These are phyloP conservation scores for Volvox africanus DNA, from an alignment of 139 green algal genomes.

Conservation along the genomic window DNA sequence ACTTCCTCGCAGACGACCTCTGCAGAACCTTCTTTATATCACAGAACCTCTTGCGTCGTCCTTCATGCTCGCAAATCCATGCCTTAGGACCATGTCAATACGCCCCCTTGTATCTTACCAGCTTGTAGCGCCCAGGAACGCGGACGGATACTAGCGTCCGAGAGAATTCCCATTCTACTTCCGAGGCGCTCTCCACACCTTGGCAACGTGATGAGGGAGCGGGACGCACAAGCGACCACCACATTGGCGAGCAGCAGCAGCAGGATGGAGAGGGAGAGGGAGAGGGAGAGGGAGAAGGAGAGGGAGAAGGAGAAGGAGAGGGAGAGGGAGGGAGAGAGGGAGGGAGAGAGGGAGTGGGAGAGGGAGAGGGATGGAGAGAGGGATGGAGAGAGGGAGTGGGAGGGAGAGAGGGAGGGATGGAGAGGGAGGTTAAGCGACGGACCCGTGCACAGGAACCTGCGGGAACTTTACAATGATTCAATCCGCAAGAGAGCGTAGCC, in stretches of 20 bases:
- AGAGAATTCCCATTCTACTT: background rate
- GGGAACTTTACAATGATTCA: too few relatives aligned
- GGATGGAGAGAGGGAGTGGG: background rate
- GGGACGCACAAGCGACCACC: too few relatives aligned
- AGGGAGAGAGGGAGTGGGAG: too few relatives aligned
- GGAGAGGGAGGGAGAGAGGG: background rate
- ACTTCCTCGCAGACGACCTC: too few relatives aligned
- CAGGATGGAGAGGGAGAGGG: background rate
- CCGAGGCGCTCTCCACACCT: constrained; percentile 29
- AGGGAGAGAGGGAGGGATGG: too few relatives aligned
- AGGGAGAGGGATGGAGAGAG: background rate
- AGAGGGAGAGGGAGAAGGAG: background rate
- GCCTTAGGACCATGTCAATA: too few relatives aligned
- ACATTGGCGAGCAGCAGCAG: background rate
- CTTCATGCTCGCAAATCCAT: too few relatives aligned
- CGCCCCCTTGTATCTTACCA: background rate
- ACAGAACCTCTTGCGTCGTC: too few relatives aligned
- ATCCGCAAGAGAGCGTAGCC: too few relatives aligned
- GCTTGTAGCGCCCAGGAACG: constrained; percentile 26
- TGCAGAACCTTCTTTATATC: too few relatives aligned
- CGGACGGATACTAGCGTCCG: background rate
- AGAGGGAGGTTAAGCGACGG: too few relatives aligned
- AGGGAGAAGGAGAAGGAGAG: background rate
- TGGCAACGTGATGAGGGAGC: background rate
- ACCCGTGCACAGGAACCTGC: too few relatives aligned